Base-by-base conservation (phyloP, 1,284 basidiomycete genomes). In the Cryptococcus hybrid region DNA sequence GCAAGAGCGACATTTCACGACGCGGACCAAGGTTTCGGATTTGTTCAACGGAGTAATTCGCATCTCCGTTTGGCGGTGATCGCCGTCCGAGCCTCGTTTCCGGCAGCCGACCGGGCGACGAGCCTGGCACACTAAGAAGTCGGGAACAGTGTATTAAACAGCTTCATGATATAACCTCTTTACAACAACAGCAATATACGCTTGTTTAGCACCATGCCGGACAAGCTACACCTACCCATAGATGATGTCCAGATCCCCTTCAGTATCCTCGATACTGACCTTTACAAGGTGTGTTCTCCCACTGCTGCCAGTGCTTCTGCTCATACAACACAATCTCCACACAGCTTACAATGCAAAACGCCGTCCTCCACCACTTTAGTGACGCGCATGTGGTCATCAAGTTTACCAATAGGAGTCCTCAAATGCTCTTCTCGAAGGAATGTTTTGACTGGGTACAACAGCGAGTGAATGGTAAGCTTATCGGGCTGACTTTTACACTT, bases 261-360 rank as follows among this genome's bases (percentile, higher is more conserved):
- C 59, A 92, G 90, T 36, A 82, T 98, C 55, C 84, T 99, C 55
- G 95, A 98, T 76, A 96, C 93, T 0, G 95, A 99, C 75, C 80
- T 97, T 44, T 98, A 99, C 86, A 99, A 96, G 84, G 91, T 87
- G 56, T 44, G 67, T 49, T 2, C n/a, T 7, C 15, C 40, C 15
- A 48, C 34, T 40, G 15, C 7, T 44, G 43, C 46, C 15, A 48
- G n/a, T 40, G 15, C 7, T 40, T 36, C 46, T 39, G 42, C 38
- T 54, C 42, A 48, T 51, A 13, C 37, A 51, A 36, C 51, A 30
- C 30, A 9, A 12, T 30, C 18, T 46, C 40, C 3, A 6, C 18
- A 40, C 70, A 96, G 91, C 82, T 98, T 52, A 93, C 94, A 0
- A 99, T 98, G 95, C 95, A 98, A 79, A 90, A 96, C 77, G 93